phyloP scores from a whole-genome alignment of 2,329 filamentous ascomycete genomes.

The Penicillium sp. region DNA sequence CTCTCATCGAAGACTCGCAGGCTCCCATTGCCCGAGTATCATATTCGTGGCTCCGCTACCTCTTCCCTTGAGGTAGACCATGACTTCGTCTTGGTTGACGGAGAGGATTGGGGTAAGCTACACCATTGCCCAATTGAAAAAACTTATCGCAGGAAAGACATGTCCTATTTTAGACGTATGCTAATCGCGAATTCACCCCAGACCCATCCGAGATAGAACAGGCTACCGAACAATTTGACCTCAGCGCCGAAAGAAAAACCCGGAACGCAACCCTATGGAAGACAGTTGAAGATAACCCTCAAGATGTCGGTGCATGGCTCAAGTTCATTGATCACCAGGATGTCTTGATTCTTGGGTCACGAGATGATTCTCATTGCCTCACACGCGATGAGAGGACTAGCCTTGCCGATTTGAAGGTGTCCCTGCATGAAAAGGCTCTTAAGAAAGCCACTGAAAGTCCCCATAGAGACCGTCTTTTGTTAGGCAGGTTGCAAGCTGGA shows the following conservation, averaged over 20 bases:
- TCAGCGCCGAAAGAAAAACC: constrained; percentile 47
- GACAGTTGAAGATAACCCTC: constrained; percentile 64
- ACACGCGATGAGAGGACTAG: constrained; percentile 66
- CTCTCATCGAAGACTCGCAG: background rate
- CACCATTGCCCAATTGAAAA: background rate
- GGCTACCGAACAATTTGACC: constrained; percentile 36
- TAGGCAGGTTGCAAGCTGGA: constrained; percentile 73
- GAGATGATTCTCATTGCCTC: constrained; percentile 36
- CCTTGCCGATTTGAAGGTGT: constrained; percentile 76
- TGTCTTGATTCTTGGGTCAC: constrained; percentile 55
- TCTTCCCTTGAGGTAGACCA: constrained; percentile 23
- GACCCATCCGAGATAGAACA: constrained; percentile 29
- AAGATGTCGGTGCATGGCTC: constrained; percentile 72
- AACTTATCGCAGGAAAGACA: background rate
- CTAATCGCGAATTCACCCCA: background rate
- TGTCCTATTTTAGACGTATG: background rate
- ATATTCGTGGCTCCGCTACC: constrained; percentile 17
- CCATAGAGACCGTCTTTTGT: constrained; percentile 61
- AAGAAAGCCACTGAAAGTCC: constrained; percentile 50
- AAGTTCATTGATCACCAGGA: constrained; percentile 79
- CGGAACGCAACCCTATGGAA: constrained; percentile 60
- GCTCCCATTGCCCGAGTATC: background rate
- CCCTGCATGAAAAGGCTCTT: constrained; percentile 77
- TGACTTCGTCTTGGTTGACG: constrained; percentile 36
- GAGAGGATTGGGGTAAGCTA: constrained; percentile 45